These are phyloP conservation scores for Xylaria sp. DNA, from an alignment of 2,329 filamentous ascomycete genomes.

Conservation along the genomic window DNA sequence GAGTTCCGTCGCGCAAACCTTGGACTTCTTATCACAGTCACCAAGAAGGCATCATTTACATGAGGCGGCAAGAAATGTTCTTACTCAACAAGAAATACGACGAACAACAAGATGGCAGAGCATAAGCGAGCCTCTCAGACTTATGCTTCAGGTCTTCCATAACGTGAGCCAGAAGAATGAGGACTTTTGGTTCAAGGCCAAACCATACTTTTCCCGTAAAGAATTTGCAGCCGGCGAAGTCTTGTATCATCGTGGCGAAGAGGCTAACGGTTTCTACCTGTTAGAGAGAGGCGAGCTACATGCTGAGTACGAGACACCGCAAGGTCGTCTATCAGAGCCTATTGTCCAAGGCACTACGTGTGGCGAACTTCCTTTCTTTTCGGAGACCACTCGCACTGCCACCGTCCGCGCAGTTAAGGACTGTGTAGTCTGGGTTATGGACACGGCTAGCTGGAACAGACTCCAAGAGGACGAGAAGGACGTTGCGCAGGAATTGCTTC, in stretches of 20 bases:
- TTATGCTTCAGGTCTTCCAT: conserved; percentile 96
- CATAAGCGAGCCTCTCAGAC: conserved; percentile 88
- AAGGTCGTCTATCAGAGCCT: conserved; percentile 88
- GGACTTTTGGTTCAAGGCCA: conserved; percentile 92
- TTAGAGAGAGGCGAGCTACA: conserved; percentile 89
- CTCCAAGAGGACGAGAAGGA: conserved; percentile 79
- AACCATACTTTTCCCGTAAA: conserved; percentile 77
- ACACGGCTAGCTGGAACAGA: conserved; percentile 74
- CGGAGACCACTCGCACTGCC: conserved; percentile 86
- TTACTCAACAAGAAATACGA: conserved; percentile 72
- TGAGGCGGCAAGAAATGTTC: conserved; percentile 78
- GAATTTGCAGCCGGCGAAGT: conserved; percentile 76
- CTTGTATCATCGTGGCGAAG: conserved; percentile 81
- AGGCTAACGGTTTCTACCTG: conserved; percentile 87
- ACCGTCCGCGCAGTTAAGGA: conserved; percentile 86
- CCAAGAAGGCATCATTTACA: conserved; percentile 83
- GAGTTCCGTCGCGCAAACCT: conserved; percentile 45
- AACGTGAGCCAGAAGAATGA: conserved; percentile 86
- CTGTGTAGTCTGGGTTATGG: conserved; percentile 85
- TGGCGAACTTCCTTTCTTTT: conserved; percentile 96
- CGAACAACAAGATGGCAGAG: conserved; percentile 78
- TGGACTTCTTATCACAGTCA: conserved; percentile 73
- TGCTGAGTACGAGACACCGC: conserved; percentile 90
- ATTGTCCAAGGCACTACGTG: conserved; percentile 96
- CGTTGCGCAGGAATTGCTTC: conserved; percentile 84